Conservation (phyloP, 176 grass and related monocot genomes). For the Rhynchospora tenuis region DNA sequence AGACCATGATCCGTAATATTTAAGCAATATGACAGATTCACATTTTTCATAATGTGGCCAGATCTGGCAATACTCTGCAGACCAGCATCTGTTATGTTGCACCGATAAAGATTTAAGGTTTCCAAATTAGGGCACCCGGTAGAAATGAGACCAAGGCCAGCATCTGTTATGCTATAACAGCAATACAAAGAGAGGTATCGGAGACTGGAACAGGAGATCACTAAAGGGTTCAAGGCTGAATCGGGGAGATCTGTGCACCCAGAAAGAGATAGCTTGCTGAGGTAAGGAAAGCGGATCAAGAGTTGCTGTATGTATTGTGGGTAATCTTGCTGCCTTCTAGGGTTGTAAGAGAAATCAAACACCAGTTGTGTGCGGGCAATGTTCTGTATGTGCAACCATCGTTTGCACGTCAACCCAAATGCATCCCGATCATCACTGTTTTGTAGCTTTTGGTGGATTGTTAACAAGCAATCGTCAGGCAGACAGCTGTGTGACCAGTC, state of each 20-base stretch:
- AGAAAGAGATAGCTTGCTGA: slow-evolving; percentile 51
- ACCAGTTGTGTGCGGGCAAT: slow-evolving; percentile 49
- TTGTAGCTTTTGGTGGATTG: slow-evolving; percentile 58
- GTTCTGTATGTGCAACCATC: slow-evolving; percentile 78
- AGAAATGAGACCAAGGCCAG: slow-evolving; percentile 41
- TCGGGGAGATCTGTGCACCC: slow-evolving; percentile 59
- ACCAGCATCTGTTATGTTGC: slow-evolving; percentile 67
- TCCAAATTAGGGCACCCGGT: slow-evolving; percentile 66
- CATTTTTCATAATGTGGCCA: slow-evolving; percentile 54
- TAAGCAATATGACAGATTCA: slow-evolving; percentile 52
- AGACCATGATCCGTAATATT: slow-evolving; percentile 65
- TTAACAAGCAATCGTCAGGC: slow-evolving; percentile 70
- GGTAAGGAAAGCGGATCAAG: slow-evolving; percentile 46
- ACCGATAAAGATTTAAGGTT: slow-evolving; percentile 59
- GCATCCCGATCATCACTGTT: slow-evolving; percentile 47
- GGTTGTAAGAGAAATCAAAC: slow-evolving; percentile 57
- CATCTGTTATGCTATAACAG: slow-evolving; percentile 68
- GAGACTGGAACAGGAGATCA: slow-evolving; percentile 42
- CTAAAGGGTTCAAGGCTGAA: slow-evolving; percentile 35
- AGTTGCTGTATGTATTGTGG: slow-evolving; percentile 52
- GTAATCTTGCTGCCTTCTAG: slow-evolving; percentile 46
- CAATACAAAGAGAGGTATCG: slow-evolving; percentile 74
- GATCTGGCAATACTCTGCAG: slow-evolving; percentile 55
- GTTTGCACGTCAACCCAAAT: slow-evolving; percentile 83
- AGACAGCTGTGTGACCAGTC: slow-evolving; percentile 28